phyloP scores from a whole-genome alignment of 345 rosid genomes.

The Eucalyptus cloeziana region DNA sequence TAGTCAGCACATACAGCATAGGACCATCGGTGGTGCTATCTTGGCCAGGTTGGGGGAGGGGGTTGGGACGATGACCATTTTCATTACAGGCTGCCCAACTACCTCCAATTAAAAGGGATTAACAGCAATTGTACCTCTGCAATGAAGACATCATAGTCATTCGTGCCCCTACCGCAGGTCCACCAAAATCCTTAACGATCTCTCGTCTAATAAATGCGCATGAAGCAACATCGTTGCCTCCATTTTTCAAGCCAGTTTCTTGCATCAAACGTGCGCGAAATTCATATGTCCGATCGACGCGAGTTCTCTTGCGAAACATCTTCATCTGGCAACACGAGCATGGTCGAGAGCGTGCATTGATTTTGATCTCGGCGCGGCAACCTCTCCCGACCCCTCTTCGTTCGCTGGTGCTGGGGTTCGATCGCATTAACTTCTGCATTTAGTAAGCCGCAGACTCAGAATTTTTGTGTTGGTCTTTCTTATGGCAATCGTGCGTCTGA shows the following conservation, averaged over 20 bases:
- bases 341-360: not conserved
- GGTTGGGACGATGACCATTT: not conserved
- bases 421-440: not conserved
- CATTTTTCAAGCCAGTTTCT: not conserved
- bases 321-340: not conserved
- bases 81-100: not conserved
- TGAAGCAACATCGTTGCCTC: not conserved
- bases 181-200: not conserved
- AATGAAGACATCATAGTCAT: not conserved
- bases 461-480: not conserved
- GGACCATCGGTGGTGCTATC: not conserved
- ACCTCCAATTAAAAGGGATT: not conserved
- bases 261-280: not conserved
- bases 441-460: not conserved
- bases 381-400: not conserved
- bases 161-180: not conserved
- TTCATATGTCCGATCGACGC: not conserved
- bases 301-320: not conserved
- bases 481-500: not conserved
- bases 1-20: not conserved
- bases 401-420: not conserved
- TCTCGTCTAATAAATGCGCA: not conserved
- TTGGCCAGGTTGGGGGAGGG: not conserved
- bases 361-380: fast-evolving
- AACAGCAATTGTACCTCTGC: not conserved